A percentile compares a stretch with the other conserved stretches of the same genome.
phyloP scores from a whole-genome alignment of 2,329 filamentous ascomycete genomes.

The Ophiostoma sp. region DNA sequence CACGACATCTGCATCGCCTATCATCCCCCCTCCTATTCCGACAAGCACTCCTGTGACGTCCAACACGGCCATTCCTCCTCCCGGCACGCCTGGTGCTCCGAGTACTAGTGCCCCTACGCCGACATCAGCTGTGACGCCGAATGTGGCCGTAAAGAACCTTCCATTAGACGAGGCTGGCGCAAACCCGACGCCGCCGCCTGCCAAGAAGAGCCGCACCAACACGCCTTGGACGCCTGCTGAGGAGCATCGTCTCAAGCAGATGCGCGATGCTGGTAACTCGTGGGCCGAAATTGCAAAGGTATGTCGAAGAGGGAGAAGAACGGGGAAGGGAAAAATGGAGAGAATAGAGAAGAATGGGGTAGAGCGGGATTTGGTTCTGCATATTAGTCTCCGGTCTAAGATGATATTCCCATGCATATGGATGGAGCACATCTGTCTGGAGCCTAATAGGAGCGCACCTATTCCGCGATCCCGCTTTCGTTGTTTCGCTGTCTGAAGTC shows the following conservation, averaged over 20 bases:
- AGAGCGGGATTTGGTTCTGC: neutral
- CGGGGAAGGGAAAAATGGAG: neutral
- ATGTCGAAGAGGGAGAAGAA: slow-evolving; percentile 25
- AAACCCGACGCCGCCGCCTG: slow-evolving; percentile 46
- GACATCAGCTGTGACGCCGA: slow-evolving; percentile 24
- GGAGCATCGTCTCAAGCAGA: slow-evolving; percentile 84
- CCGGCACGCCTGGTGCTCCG: slow-evolving; percentile 35
- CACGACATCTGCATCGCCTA: slow-evolving; percentile 26
- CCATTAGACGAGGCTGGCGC: slow-evolving; percentile 33
- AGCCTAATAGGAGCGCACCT: no score
- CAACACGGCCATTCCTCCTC: slow-evolving; percentile 32
- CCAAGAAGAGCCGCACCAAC: slow-evolving; percentile 96
- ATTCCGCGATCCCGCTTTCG: neutral
- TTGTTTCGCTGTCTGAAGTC: neutral
- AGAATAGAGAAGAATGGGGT: neutral
- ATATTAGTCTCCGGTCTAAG: neutral
- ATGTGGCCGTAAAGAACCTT: slow-evolving; percentile 23
- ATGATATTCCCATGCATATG: neutral
- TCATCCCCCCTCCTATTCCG: slow-evolving; percentile 28
- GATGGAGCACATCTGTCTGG: neutral
- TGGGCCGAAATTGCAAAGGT: slow-evolving; percentile 99
- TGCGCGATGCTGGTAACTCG: slow-evolving; percentile 87
- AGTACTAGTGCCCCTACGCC: slow-evolving; percentile 26
- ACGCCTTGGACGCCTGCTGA: slow-evolving; percentile 96
- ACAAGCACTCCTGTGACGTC: slow-evolving; percentile 24